These are phyloP conservation scores for Choricystis sp. DNA, from an alignment of 139 green algal genomes.

Conservation along the genomic window DNA sequence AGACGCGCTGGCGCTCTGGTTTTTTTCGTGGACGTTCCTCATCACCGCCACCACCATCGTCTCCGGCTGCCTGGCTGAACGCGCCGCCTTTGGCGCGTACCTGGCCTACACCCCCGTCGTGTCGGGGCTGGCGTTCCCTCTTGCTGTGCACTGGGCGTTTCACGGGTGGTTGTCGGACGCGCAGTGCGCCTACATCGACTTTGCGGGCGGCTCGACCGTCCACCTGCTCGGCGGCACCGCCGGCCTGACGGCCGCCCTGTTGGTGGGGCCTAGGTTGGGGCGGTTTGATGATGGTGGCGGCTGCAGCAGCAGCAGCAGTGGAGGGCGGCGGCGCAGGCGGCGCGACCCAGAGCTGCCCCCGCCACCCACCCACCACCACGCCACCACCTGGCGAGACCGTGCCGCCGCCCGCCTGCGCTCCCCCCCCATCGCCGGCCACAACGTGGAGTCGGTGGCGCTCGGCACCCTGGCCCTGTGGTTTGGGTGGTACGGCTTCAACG, in stretches of 20 bases:
- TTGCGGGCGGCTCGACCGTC: constrained; percentile 16
- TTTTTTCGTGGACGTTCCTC: constrained; percentile 28
- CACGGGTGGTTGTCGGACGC: constrained; percentile 24
- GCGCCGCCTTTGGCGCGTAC: constrained; percentile 21
- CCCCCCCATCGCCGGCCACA: constrained; percentile 26
- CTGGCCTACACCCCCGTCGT: constrained; percentile 29
- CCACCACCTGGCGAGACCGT: too few relatives aligned
- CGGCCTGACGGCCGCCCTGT: constrained; percentile 25
- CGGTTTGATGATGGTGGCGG: constrained; percentile 27
- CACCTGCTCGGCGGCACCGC: constrained; percentile 18
- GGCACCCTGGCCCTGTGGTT: constrained; percentile 67
- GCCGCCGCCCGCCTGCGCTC: background rate
- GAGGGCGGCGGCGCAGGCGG: too few relatives aligned
- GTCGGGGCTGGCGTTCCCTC: constrained; percentile 38
- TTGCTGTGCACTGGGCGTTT: constrained; percentile 40
- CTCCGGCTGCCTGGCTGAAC: constrained; percentile 23
- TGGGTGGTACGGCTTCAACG: constrained; percentile 69
- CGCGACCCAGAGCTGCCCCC: too few relatives aligned
- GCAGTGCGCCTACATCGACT: constrained; percentile 11
- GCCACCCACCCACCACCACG: too few relatives aligned
- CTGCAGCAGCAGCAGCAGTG: too few relatives aligned
- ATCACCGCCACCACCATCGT: constrained; percentile 30
- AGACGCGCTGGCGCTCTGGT: constrained; percentile 9
- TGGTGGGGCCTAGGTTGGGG: constrained; percentile 43
- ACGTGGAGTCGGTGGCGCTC: constrained; percentile 27